Evolutionary conservation across 2,329 filamentous ascomycete genomes (phyloP).

Genomic region (Westerdykella ornata): DNA sequence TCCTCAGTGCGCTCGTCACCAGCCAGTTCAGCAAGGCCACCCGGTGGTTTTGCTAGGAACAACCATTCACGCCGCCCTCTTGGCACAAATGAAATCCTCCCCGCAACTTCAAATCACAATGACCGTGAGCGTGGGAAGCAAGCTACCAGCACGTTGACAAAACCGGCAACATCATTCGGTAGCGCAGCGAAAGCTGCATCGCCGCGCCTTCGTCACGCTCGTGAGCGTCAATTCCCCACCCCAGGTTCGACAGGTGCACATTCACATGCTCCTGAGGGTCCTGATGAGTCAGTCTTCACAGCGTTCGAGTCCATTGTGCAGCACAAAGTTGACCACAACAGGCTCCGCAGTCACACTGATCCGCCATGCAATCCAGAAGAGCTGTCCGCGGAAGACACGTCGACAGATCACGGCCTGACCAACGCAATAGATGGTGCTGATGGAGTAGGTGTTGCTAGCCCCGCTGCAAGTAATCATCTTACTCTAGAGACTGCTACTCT

Average conservation of each 20-base stretch:
- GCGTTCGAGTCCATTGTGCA: too few relatives aligned
- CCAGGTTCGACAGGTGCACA: slow-evolving; percentile 17
- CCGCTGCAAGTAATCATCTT: too few relatives aligned
- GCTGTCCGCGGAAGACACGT: too few relatives aligned
- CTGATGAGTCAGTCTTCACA: too few relatives aligned
- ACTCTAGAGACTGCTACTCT: too few relatives aligned
- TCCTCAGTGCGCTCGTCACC: slow-evolving; percentile 31
- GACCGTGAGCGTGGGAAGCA: slow-evolving; percentile 29
- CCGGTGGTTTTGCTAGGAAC: slow-evolving; percentile 14
- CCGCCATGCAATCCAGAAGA: too few relatives aligned
- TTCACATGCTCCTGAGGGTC: slow-evolving; percentile 7
- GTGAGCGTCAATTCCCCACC: slow-evolving; percentile 25
- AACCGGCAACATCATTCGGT: slow-evolving; percentile 26
- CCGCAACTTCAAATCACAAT: slow-evolving; percentile 24
- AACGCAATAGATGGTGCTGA: too few relatives aligned
- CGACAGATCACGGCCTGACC: too few relatives aligned
- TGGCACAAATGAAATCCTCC: slow-evolving; percentile 6
- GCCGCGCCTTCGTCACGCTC: slow-evolving; percentile 31
- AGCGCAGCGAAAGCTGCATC: slow-evolving; percentile 26
- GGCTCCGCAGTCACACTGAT: too few relatives aligned
- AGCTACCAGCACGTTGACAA: slow-evolving; percentile 17
- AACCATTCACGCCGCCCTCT: slow-evolving; percentile 8
- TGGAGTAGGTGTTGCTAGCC: too few relatives aligned
- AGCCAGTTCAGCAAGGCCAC: slow-evolving; percentile 14
- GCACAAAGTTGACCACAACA: too few relatives aligned